Evolutionary conservation across 768 basidiomycete species (phyloP), one percentile per base, ranked within the genome.

Genomic region (Lentinula edodes): DNA sequence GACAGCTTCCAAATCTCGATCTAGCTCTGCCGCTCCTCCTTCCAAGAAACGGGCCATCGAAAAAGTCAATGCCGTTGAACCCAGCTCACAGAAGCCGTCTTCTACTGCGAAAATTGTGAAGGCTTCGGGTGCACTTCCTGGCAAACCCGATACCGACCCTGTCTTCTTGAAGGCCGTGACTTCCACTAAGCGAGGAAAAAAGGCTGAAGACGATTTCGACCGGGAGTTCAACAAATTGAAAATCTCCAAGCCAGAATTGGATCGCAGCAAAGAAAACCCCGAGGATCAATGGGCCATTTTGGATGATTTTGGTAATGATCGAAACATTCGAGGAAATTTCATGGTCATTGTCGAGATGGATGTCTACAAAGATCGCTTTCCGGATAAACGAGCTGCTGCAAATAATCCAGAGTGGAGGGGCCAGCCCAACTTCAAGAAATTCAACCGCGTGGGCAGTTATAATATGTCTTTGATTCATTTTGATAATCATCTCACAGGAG

Each of bases 211-310:
- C 66, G 76, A 77, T 4, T 90, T 90, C 62, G 90, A 93, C 72
- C 80, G 87, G 16, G 90, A 92, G 61, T 93, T 93, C 67, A 90
- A 91, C 68, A 83, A 87, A 48, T 74, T 92, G 60, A 85, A 83
- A 66, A 88, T 92, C 50, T 80, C 85, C 6, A 87, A 84, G 67
- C 86, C 89, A 2, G 83, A 84, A 54, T 74, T 73, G 36, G 16
- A 36, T 35, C 45, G 35, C n/a, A 18, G 18, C 3, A 41, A 45
- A 15, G 57, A 58, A 48, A 41, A 39, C 10, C 34, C 36, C 9
- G 81, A 81, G 50, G 72, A 80, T 46, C 78, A 81, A 51, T 89
- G 86, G 87, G 78, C 75, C 2, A 69, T 86, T 12, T 67, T 90
- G 46, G 87, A 83, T 28, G 84, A 87, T 42, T 88, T 90, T 69